Conservation (phyloP, 2,329 filamentous ascomycete genomes). For the Xylariaceae sp. region DNA sequence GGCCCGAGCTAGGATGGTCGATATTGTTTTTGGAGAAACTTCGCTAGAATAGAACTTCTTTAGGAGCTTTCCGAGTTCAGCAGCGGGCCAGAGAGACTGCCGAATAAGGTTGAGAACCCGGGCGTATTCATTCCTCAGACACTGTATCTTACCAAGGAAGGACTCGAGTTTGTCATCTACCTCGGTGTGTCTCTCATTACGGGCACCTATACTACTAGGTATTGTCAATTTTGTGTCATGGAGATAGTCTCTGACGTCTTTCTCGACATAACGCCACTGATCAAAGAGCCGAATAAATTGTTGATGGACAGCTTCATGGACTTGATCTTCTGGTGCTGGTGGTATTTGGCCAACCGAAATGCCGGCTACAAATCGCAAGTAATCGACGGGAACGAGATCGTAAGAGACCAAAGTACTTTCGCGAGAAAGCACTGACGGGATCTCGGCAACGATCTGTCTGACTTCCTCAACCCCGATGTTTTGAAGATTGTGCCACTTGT, state of each 20-base stretch:
- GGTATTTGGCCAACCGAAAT: background rate
- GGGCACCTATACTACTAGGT: background rate
- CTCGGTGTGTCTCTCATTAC: background rate
- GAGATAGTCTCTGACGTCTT: background rate
- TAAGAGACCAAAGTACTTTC: background rate
- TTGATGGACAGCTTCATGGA: background rate
- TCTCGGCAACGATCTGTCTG: background rate
- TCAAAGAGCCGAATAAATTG: conserved; percentile 6
- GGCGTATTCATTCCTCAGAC: background rate
- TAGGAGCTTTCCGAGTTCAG: background rate
- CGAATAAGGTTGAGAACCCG: background rate
- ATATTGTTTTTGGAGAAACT: conserved; percentile 1
- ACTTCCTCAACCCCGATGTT: background rate
- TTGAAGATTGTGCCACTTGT: background rate
- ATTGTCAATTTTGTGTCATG: background rate
- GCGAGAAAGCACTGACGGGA: background rate
- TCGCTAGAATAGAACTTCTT: conserved; percentile 1
- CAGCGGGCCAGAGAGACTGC: background rate
- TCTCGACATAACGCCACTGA: background rate
- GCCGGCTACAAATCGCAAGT: background rate
- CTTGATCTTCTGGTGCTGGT: background rate
- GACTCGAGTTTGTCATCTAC: background rate
- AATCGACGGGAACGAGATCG: background rate
- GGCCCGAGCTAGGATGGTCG: background rate
- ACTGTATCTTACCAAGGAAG: background rate